Evolutionary conservation across 495 filamentous ascomycete species (phyloP), one percentile per base, ranked within the genome.

Genomic region (Tuber brumale): DNA sequence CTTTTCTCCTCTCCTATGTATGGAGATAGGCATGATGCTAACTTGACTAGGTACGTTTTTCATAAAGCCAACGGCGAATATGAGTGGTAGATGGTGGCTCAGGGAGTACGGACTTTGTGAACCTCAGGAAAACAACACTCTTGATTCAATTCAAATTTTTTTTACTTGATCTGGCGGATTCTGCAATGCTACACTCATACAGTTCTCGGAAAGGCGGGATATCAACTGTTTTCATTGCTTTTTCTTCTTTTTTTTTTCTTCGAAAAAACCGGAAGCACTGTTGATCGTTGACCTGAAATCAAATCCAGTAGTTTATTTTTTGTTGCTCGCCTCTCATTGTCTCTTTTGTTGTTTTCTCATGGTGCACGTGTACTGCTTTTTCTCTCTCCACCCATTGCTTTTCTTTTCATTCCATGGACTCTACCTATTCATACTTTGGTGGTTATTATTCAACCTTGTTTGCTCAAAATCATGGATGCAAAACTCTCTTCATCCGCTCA

Each of bases 31-130:
- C n/a, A 44, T 74, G 70, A 61, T 72, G 75, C 82, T 86, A 81
- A 83, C 72, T 10, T 42, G 45, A 70, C 80, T 78, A 92, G 90
- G 85, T 97, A 97, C 78, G 92, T 98, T 81, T 99, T 98, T 87
- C 93, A 97, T 86, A 97, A 98, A 85, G 95, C 94, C 27, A 92
- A 90, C 43, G 95, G 95, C 74, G 96, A 98, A 84, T 98, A 97
- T 78, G 95, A 98, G 84, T 99, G 95, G 95, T 99, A 90, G 81
- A 76, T 48, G 77, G 71, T 76, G n/a, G 41, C 43, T 45, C 70
- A n/a, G 48, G 39, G 61, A 23, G 42, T 74, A 43, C 48, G 37
- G 43, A 3, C 43, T 42, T 21, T 3, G 23, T 21, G 14, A 51
- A 71, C 16, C 43, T 27, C 69, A 39, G 5, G 37, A 39, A 61